Evolutionary conservation across 225 moss, liverwort and hornwort species (phyloP).

Genomic region (Pleurozium schreberi): DNA sequence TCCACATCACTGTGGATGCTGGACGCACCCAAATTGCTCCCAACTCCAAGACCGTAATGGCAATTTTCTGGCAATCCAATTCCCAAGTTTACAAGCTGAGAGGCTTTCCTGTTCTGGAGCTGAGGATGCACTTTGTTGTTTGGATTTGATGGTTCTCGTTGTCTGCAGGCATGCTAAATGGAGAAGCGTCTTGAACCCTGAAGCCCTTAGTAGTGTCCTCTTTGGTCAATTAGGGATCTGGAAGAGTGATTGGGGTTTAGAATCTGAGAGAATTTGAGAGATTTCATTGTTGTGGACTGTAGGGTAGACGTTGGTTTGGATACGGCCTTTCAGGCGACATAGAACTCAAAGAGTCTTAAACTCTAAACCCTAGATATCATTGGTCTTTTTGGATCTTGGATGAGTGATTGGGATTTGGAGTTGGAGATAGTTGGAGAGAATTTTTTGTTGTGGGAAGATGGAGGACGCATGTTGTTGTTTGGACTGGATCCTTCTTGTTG

Average conservation of each 20-base stretch:
- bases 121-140: too few species aligned
- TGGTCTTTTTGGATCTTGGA: not conserved
- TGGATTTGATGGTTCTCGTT: too few species aligned
- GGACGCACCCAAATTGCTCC: slow-evolving; percentile 91
- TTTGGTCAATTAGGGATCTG: not conserved
- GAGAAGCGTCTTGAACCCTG: too few species aligned
- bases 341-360: not conserved
- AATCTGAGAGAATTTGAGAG: not conserved
- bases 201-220: too few species aligned
- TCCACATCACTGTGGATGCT: slow-evolving; percentile 80
- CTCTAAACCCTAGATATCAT: not conserved
- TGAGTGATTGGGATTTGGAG: not conserved
- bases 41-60: slow-evolving; percentile 88
- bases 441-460: not conserved
- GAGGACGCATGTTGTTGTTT: not conserved
- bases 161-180: too few species aligned
- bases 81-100: not conserved
- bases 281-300: too few species aligned
- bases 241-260: not conserved
- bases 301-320: not conserved
- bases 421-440: not conserved
- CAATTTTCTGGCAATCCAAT: slow-evolving; percentile 11
- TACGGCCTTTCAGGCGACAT: not conserved
- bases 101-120: too few species aligned
- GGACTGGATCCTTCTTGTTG: not conserved